Evolutionary conservation across 305 asterid species (phyloP).

Genomic region (Withania somnifera): DNA sequence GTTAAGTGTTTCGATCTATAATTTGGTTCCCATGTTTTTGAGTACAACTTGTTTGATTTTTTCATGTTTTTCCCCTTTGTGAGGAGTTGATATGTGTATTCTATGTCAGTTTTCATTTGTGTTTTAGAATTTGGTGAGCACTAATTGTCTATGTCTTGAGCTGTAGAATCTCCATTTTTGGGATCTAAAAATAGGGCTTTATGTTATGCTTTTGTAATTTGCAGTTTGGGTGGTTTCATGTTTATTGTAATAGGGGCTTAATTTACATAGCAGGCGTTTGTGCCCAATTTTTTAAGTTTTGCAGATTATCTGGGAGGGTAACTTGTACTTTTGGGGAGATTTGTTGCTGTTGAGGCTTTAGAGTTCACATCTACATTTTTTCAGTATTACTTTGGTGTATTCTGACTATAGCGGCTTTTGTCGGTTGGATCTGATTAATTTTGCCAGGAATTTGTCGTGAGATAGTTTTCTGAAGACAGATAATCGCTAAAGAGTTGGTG

Average conservation of each 20-base stretch:
- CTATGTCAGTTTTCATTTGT: background rate
- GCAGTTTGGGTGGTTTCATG: background rate
- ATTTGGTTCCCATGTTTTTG: background rate
- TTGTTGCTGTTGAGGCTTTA: background rate
- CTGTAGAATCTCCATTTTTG: background rate
- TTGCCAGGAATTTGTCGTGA: background rate
- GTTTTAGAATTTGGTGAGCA: too few species aligned
- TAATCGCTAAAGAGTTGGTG: slow-evolving; percentile 12
- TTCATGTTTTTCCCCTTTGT: background rate
- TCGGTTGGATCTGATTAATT: slow-evolving; percentile 1
- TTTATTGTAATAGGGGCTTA: background rate
- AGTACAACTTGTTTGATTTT: background rate
- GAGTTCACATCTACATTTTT: background rate
- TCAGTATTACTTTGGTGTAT: background rate
- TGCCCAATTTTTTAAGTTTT: background rate
- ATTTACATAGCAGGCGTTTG: background rate
- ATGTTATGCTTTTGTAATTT: background rate
- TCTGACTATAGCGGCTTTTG: background rate
- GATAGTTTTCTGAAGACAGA: slow-evolving; percentile 8
- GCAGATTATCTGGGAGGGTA: background rate
- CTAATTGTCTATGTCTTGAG: too few species aligned
- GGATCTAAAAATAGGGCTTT: background rate
- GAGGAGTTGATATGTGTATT: background rate
- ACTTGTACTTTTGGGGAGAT: background rate
- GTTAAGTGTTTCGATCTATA: slow-evolving; percentile 1